Conservation (phyloP, 202 grass and related monocot species). For the Setaria viridis region DNA sequence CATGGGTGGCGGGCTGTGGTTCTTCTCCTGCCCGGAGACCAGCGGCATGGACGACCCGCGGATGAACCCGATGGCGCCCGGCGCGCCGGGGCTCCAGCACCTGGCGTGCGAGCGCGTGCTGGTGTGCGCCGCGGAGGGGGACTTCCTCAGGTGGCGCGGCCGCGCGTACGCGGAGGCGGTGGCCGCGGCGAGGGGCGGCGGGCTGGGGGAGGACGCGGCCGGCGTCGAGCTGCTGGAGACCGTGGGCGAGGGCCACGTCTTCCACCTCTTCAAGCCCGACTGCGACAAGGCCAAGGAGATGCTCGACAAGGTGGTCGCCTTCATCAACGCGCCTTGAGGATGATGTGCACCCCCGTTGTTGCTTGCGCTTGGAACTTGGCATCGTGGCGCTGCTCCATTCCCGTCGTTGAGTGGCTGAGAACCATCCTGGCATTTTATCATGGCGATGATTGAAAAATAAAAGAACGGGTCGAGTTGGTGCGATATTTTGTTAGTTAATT, state of each 20-base stretch:
- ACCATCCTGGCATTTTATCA: not conserved
- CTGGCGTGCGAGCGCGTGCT: conserved; percentile 6
- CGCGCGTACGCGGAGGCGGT: conserved; percentile 30
- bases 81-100: not conserved
- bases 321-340: not conserved
- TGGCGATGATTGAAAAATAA: too few relatives aligned
- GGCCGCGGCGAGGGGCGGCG: not conserved
- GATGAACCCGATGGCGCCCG: conserved; percentile 31
- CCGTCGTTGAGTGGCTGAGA: not conserved
- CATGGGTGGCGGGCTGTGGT: not conserved
- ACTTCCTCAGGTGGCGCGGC: conserved; percentile 35
- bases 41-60: conserved; percentile 26
- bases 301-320: conserved; percentile 12
- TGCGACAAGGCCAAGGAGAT: conserved; percentile 27
- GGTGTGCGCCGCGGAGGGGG: conserved; percentile 24
- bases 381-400: not conserved
- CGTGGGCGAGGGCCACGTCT: conserved; percentile 23
- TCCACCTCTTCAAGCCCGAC: conserved; percentile 29
- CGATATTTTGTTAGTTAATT: not conserved
- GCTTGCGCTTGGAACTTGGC: not conserved
- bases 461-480: not conserved
- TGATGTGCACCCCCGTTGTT: not conserved
- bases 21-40: conserved; percentile 7
- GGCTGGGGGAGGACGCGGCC: too few relatives aligned
- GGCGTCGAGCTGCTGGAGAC: conserved; percentile 32